Conservation (phyloP, 148 eudicot genomes). For the Gaultheria prostrata region DNA sequence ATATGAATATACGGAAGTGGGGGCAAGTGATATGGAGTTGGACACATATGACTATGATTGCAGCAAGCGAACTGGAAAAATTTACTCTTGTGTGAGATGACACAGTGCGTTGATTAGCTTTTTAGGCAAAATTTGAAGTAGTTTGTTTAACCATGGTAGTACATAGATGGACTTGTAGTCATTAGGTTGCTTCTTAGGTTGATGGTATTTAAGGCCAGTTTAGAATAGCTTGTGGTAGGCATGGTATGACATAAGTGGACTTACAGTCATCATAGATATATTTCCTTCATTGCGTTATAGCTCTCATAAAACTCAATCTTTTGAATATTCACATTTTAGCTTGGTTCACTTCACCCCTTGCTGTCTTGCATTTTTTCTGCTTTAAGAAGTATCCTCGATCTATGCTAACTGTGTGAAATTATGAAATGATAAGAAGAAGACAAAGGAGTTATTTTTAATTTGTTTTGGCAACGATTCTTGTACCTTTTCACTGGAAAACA, state of each 20-base stretch:
- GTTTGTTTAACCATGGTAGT: neutral
- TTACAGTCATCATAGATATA: neutral
- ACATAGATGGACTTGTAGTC: neutral
- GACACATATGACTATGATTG: neutral
- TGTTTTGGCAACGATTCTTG: neutral
- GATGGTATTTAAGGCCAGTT: neutral
- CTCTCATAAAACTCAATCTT: constrained; percentile 2
- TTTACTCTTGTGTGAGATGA: neutral
- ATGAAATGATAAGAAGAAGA: too few relatives aligned
- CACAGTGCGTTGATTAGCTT: neutral
- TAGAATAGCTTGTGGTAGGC: neutral
- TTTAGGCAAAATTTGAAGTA: neutral
- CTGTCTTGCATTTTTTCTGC: neutral
- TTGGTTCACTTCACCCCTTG: neutral
- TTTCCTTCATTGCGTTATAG: neutral
- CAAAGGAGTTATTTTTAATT: neutral
- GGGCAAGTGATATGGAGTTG: neutral
- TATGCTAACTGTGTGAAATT: too few relatives aligned
- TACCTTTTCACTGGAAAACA: neutral
- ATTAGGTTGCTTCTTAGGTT: neutral
- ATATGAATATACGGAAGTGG: too few relatives aligned
- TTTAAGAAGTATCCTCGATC: neutral
- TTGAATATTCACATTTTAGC: neutral
- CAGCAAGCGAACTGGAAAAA: neutral
- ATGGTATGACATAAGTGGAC: neutral